These are phyloP conservation scores for Apophysomyces variabilis DNA, from an alignment of 371 early-diverging fungal species.

Conservation along the genomic window DNA sequence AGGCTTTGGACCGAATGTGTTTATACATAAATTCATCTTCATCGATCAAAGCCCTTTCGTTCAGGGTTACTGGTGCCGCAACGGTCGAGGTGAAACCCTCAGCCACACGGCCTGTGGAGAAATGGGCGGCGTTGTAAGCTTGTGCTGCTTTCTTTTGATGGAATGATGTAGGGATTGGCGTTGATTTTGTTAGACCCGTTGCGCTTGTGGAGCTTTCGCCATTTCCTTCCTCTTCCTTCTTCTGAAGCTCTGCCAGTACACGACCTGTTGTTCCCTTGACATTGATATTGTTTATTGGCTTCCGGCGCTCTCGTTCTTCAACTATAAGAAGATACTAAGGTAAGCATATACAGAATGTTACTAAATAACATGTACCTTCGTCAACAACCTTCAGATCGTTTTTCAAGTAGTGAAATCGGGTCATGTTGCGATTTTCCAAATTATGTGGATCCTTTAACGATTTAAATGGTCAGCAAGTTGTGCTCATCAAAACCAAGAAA, in stretches of 20 bases:
- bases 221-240: slow-evolving; percentile 39
- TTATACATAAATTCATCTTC: slow-evolving; percentile 90
- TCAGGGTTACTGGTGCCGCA: slow-evolving; percentile 71
- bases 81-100: slow-evolving; percentile 90
- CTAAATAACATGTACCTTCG: slow-evolving; percentile 33
- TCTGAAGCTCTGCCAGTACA: slow-evolving; percentile 59
- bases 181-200: slow-evolving; percentile 20
- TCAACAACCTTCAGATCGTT: slow-evolving; percentile 66
- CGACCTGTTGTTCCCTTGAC: slow-evolving; percentile 65
- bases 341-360: background rate
- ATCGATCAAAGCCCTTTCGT: slow-evolving; percentile 70
- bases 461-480: slow-evolving; percentile 7
- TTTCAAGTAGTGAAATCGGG: slow-evolving; percentile 75
- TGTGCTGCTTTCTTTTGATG: slow-evolving; percentile 49
- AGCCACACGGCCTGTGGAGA: slow-evolving; percentile 81
- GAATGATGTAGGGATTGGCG: slow-evolving; percentile 36
- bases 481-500: background rate
- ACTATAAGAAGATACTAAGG: slow-evolving; percentile 20
- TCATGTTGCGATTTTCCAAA: slow-evolving; percentile 70
- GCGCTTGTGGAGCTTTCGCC: slow-evolving; percentile 27
- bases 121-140: slow-evolving; percentile 82
- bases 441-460: slow-evolving; percentile 82
- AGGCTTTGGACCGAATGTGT: slow-evolving; percentile 76
- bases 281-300: slow-evolving; percentile 70
- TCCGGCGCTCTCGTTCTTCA: slow-evolving; percentile 51